A percentile compares a stretch with the other conserved stretches of the same genome.
These are phyloP conservation scores for Guadua angustifolia DNA, from an alignment of 176 grass and related monocot species.

Conservation along the genomic window DNA sequence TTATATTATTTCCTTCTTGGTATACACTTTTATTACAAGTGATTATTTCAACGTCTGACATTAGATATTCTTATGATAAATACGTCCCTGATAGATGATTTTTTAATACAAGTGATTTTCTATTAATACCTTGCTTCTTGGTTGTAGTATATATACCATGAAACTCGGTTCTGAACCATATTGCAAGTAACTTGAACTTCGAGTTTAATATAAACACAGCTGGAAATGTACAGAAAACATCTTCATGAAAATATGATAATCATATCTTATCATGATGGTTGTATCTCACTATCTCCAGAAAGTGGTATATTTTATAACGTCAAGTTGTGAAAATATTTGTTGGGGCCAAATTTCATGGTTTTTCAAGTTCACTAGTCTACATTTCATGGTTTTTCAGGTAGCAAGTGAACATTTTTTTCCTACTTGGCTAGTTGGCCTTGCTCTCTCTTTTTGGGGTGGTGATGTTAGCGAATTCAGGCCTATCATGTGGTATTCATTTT, in stretches of 20 bases:
- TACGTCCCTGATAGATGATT: background rate
- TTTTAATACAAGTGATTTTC: background rate
- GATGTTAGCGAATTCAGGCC: background rate
- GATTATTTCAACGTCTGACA: slow-evolving; percentile 15
- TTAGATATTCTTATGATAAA: background rate
- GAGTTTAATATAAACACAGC: background rate
- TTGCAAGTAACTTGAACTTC: background rate
- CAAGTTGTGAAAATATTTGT: slow-evolving; percentile 23
- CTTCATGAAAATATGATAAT: background rate
- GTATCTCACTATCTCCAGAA: slow-evolving; percentile 16
- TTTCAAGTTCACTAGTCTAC: background rate
- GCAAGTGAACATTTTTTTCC: background rate
- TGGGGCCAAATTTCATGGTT: slow-evolving; percentile 1
- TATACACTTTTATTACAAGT: background rate
- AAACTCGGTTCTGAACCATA: background rate
- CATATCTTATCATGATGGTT: background rate
- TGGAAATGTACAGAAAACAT: background rate
- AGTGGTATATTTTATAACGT: slow-evolving; percentile 20
- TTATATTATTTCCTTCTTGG: background rate
- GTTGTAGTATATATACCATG: background rate
- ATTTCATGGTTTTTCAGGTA: background rate
- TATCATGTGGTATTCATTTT: background rate
- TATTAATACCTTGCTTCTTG: background rate
- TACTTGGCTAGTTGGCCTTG: background rate
- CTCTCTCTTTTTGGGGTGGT: background rate